phyloP scores from a whole-genome alignment of 2,329 filamentous ascomycete genomes.

The Drechslerella stenobrocha region DNA sequence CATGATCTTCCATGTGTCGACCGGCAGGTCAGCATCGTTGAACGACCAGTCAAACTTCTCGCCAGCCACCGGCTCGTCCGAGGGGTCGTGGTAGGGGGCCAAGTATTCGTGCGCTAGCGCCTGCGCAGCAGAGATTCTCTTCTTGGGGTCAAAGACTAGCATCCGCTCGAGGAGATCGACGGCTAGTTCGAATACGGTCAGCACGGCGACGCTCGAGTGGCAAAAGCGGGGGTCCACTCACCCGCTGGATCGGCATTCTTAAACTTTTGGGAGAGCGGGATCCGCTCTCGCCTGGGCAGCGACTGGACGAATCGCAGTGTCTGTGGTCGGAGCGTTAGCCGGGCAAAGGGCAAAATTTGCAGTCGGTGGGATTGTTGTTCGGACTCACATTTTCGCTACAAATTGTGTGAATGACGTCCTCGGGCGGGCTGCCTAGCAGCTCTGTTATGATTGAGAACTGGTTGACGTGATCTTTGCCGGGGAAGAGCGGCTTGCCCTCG shows the following conservation, averaged over 20 bases:
- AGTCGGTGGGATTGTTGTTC: not conserved
- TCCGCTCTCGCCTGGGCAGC: conserved; percentile 88
- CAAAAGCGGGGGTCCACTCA: conserved; percentile 57
- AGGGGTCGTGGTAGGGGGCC: conserved; percentile 93
- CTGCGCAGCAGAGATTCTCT: conserved; percentile 82
- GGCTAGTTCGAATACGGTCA: conserved; percentile 60
- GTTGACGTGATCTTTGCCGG: conserved; percentile 98
- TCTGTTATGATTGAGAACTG: conserved; percentile 99
- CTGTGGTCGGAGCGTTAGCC: conserved; percentile 16
- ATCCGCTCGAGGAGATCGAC: conserved; percentile 93
- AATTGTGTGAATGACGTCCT: conserved; percentile 98
- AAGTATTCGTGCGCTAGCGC: conserved; percentile 92
- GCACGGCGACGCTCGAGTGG: conserved; percentile 22
- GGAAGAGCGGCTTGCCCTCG: conserved; percentile 96
- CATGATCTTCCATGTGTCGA: conserved; percentile 99
- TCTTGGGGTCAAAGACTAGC: conserved; percentile 98
- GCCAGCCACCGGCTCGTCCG: conserved; percentile 90
- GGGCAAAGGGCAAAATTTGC: not conserved
- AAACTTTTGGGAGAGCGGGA: conserved; percentile 85
- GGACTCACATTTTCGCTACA: conserved; percentile 87
- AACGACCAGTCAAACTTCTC: conserved; percentile 99
- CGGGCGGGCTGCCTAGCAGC: conserved; percentile 89
- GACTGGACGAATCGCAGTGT: conserved; percentile 93
- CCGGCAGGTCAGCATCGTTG: conserved; percentile 94
- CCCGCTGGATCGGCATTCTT: conserved; percentile 87